A percentile compares a stretch with the other conserved stretches of the same genome.
phyloP scores from a whole-genome alignment of 2,329 filamentous ascomycete species.

The Thermoascus crustaceus region DNA sequence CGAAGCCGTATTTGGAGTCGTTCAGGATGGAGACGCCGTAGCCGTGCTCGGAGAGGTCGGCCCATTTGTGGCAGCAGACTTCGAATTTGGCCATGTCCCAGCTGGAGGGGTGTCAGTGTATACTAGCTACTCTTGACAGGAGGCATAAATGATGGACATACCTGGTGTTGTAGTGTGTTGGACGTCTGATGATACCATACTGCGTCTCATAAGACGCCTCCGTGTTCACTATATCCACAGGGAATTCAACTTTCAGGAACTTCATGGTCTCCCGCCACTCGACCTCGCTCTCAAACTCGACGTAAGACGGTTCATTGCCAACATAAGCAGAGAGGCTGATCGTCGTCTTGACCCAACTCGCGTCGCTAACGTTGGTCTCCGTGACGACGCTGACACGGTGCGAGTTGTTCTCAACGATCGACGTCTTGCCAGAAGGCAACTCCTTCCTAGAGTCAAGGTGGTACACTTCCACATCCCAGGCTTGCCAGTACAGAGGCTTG shows the following conservation, averaged over 20 bases:
- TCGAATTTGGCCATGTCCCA: conserved; percentile 99
- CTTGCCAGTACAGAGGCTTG: conserved; percentile 95
- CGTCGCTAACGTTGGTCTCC: conserved; percentile 76
- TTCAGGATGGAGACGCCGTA: conserved; percentile 92
- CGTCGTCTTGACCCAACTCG: conserved; percentile 78
- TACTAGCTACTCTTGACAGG: neutral
- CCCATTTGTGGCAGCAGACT: conserved; percentile 92
- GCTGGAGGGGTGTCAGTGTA: conserved; percentile 29
- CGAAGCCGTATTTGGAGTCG: conserved; percentile 93
- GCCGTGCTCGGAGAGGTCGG: conserved; percentile 76
- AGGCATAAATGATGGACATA: conserved; percentile 38
- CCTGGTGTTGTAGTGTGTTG: conserved; percentile 95
- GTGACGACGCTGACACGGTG: conserved; percentile 76
- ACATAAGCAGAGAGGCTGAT: conserved; percentile 68
- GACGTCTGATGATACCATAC: conserved; percentile 77
- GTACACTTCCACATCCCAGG: conserved; percentile 96
- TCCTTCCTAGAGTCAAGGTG: conserved; percentile 81
- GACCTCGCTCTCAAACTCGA: conserved; percentile 78
- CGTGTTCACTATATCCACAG: conserved; percentile 80
- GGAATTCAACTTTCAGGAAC: conserved; percentile 98
- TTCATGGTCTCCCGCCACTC: conserved; percentile 97
- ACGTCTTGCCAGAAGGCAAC: conserved; percentile 59
- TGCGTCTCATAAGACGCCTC: conserved; percentile 95
- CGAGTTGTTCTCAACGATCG: conserved; percentile 61
- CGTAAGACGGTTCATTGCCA: conserved; percentile 56